Percentiles rank a stretch among this genome's conserved stretches.
Conservation (phyloP, 768 basidiomycete genomes). For the Hirschioporus abietinus region DNA sequence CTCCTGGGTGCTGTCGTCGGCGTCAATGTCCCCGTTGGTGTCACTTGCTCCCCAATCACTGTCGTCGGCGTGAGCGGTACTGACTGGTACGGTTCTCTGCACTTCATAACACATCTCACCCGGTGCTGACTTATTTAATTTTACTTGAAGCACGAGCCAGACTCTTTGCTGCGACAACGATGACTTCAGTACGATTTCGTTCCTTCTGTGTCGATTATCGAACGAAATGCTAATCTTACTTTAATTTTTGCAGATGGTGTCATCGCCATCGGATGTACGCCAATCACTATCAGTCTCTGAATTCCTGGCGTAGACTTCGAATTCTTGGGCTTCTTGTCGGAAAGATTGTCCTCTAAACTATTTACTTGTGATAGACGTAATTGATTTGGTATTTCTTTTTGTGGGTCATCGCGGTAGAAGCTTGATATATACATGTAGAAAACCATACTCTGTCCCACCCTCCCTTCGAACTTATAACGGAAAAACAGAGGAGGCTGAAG, state of each 20-base stretch:
- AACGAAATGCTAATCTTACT: neutral
- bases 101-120: neutral
- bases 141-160: neutral
- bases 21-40: constrained; percentile 15
- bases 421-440: too few species aligned
- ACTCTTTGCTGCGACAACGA: constrained; percentile 25
- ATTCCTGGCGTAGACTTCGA: neutral
- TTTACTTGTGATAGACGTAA: too few species aligned
- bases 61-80: constrained; percentile 4
- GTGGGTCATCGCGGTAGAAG: too few species aligned
- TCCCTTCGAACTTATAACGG: neutral
- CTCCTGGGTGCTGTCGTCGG: constrained; percentile 16
- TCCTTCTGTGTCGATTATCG: too few species aligned
- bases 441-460: neutral
- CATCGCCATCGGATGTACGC: constrained; percentile 22
- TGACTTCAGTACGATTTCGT: constrained; percentile 16
- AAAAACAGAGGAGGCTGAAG: neutral
- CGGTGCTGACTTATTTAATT: neutral
- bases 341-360: too few species aligned
- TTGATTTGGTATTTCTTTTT: too few species aligned
- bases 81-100: neutral
- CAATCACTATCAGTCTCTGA: constrained; percentile 17
- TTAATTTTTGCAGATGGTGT: constrained; percentile 16
- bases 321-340: neutral
- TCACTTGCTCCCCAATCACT: constrained; percentile 16